A percentile compares a stretch with the other conserved stretches of the same genome.
phyloP scores from a whole-genome alignment of 768 basidiomycete genomes.

The Royoungia palumana region DNA sequence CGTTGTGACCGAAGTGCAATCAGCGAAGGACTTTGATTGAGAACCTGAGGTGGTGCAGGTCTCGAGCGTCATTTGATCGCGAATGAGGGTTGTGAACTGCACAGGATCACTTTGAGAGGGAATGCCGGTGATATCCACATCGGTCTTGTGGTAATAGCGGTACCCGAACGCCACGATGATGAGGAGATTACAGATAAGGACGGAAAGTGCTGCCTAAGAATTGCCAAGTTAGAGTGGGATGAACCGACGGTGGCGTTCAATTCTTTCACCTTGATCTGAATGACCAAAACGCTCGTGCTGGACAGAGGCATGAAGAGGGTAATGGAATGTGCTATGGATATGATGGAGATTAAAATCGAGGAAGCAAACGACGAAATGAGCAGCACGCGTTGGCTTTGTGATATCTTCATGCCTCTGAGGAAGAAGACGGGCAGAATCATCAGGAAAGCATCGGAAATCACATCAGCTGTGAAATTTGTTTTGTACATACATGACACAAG shows the following conservation, averaged over 20 bases:
- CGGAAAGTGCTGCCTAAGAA: conserved; percentile 18
- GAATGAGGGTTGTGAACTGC: conserved; percentile 18
- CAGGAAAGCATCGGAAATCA: conserved; percentile 15
- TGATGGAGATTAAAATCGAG: conserved; percentile 20
- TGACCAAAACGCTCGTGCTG: conserved; percentile 3
- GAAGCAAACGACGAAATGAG: conserved; percentile 19
- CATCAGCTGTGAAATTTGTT: conserved; percentile 15
- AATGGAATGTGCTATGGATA: conserved; percentile 11
- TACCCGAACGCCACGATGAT: conserved; percentile 17
- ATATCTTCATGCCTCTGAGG: conserved; percentile 13
- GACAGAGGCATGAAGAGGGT: conserved; percentile 7
- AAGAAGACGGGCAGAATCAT: conserved; percentile 13
- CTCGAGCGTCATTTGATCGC: not conserved
- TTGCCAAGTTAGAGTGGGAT: not conserved
- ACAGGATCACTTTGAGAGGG: not conserved
- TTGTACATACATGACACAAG: not conserved
- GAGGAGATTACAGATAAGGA: conserved; percentile 22
- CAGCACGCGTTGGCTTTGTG: conserved; percentile 10
- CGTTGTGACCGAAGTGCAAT: not conserved
- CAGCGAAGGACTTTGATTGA: not conserved
- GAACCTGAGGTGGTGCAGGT: not conserved
- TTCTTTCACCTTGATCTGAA: conserved; percentile 19
- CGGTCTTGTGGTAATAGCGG: conserved; percentile 6
- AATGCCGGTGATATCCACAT: not conserved
- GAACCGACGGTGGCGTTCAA: not conserved